phyloP scores from a whole-genome alignment of 1,284 basidiomycete genomes.

The Earliella scabrosa region DNA sequence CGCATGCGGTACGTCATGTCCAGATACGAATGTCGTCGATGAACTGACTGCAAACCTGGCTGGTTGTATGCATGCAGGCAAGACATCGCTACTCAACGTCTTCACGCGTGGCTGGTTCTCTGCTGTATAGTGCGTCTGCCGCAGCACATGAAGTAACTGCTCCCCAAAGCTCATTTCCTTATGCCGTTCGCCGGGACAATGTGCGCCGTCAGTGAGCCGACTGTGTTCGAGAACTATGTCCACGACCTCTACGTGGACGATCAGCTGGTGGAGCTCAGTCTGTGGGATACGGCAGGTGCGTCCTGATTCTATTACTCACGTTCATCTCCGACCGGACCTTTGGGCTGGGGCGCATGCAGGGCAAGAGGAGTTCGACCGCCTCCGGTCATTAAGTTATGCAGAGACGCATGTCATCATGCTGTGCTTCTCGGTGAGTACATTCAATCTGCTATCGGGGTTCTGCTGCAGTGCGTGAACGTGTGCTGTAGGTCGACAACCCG shows the following conservation, averaged over 20 bases:
- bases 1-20: slow-evolving; percentile 71
- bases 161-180: not conserved
- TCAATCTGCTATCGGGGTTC: not conserved
- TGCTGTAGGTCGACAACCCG: slow-evolving; percentile 91
- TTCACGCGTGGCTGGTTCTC: slow-evolving; percentile 89
- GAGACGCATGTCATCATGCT: slow-evolving; percentile 96
- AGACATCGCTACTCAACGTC: slow-evolving; percentile 85
- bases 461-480: slow-evolving; percentile 34
- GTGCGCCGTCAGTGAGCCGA: slow-evolving; percentile 70
- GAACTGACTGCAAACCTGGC: slow-evolving; percentile 12
- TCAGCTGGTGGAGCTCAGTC: slow-evolving; percentile 83
- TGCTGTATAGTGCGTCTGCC: slow-evolving; percentile 75
- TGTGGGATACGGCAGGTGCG: slow-evolving; percentile 97
- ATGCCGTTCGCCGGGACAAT: not conserved
- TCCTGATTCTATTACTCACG: slow-evolving; percentile 12
- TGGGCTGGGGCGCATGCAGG: slow-evolving; percentile 49
- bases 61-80: slow-evolving; percentile 44
- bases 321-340: slow-evolving; percentile 21
- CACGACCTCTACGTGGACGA: slow-evolving; percentile 86
- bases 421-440: slow-evolving; percentile 81
- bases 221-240: slow-evolving; percentile 93
- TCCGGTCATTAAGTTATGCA: slow-evolving; percentile 90
- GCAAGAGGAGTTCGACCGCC: slow-evolving; percentile 94
- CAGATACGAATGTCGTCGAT: slow-evolving; percentile 2
- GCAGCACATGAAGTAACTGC: not conserved